phyloP scores from a whole-genome alignment of 1,284 basidiomycete genomes.

The Fereydounia khargensis region DNA sequence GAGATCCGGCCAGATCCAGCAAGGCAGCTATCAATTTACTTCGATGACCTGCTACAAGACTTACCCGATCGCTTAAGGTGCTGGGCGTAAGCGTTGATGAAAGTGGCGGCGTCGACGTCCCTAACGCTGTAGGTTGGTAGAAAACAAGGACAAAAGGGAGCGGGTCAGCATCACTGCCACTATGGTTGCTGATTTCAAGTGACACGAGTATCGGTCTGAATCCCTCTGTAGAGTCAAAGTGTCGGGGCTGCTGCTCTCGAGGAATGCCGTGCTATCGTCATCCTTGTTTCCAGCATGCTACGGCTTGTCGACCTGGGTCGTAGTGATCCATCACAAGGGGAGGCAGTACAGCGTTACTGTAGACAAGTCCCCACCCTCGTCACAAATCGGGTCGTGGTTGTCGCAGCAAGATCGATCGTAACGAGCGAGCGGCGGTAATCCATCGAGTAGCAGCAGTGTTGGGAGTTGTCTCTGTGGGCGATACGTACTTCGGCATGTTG shows the following conservation, averaged over 20 bases:
- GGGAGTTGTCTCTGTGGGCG: not conserved
- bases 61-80: slow-evolving; percentile 85
- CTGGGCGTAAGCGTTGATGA: slow-evolving; percentile 86
- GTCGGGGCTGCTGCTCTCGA: not conserved
- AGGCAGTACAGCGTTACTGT: slow-evolving; percentile 1
- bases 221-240: not conserved
- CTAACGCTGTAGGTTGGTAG: slow-evolving; percentile 47
- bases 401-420: too few relatives aligned
- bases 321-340: not conserved
- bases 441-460: too few relatives aligned
- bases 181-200: not conserved
- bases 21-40: too few relatives aligned
- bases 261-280: not conserved
- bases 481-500: slow-evolving; percentile 53
- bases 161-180: not conserved
- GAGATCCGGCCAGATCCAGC: too few relatives aligned
- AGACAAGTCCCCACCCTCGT: too few relatives aligned
- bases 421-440: too few relatives aligned
- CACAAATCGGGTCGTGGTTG: too few relatives aligned
- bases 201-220: not conserved
- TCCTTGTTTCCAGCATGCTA: too few relatives aligned
- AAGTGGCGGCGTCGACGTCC: slow-evolving; percentile 70
- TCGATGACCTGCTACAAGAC: slow-evolving; percentile 21
- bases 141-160: slow-evolving; percentile 10
- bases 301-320: not conserved